Conservation (phyloP, 257 asterid genomes). For the Fraxinus pennsylvanica region DNA sequence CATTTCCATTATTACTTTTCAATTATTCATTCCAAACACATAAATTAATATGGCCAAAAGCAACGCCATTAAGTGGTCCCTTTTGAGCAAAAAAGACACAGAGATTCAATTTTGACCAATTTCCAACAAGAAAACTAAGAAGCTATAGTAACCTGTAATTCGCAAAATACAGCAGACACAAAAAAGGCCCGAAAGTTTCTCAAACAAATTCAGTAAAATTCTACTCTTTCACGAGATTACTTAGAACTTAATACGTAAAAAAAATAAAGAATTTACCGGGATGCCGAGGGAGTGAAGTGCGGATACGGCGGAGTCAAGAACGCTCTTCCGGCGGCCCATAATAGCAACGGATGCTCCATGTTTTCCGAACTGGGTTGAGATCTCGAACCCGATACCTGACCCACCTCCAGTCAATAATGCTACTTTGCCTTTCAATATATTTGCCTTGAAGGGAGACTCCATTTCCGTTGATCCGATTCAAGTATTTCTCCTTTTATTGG, state of each 20-base stretch:
- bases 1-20: neutral
- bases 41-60: neutral
- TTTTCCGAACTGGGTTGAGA: constrained; percentile 72
- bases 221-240: neutral
- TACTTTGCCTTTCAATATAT: constrained; percentile 64
- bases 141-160: neutral
- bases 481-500: neutral
- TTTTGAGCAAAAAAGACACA: neutral
- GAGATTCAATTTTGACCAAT: neutral
- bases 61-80: neutral
- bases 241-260: neutral
- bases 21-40: neutral
- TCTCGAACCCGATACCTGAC: constrained; percentile 84
- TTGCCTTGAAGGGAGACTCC: constrained; percentile 87
- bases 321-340: constrained; percentile 87
- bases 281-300: constrained; percentile 69
- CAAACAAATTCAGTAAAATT: neutral
- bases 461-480: constrained; percentile 21
- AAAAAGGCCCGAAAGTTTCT: neutral
- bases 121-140: neutral
- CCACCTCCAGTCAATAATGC: constrained; percentile 92
- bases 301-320: constrained; percentile 71
- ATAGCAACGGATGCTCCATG: constrained; percentile 90
- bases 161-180: neutral
- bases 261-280: constrained; percentile 36